phyloP scores from a whole-genome alignment of 441 rosid genomes.

The Viola pubescens region DNA sequence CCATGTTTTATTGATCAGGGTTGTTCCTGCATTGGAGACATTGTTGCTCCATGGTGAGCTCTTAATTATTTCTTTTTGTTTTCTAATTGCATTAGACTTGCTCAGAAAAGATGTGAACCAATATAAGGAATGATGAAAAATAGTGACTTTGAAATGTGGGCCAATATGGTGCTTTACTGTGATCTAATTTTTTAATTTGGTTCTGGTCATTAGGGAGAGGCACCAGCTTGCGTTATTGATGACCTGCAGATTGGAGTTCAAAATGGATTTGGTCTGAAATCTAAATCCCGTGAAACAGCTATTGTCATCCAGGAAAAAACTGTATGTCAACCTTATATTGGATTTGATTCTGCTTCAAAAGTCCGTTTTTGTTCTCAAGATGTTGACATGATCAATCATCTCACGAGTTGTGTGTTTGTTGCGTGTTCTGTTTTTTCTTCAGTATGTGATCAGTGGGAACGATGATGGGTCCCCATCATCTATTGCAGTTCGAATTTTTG shows the following conservation, averaged over 20 bases:
- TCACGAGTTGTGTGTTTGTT: slow-evolving; percentile 9
- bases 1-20: slow-evolving; percentile 50
- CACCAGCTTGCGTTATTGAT: slow-evolving; percentile 49
- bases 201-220: slow-evolving; percentile 59
- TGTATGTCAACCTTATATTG: slow-evolving; percentile 33
- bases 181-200: slow-evolving; percentile 15
- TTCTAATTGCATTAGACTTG: not conserved
- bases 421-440: slow-evolving; percentile 15
- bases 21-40: slow-evolving; percentile 45
- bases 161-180: slow-evolving; percentile 4
- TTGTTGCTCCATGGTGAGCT: slow-evolving; percentile 81
- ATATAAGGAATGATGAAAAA: not conserved
- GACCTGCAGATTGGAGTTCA: slow-evolving; percentile 35
- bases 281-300: slow-evolving; percentile 30
- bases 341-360: slow-evolving; percentile 12
- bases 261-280: slow-evolving; percentile 40
- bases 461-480: slow-evolving; percentile 45
- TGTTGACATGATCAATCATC: slow-evolving; percentile 21
- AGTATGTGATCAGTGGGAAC: slow-evolving; percentile 56
- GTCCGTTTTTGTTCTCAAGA: not conserved
- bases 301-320: slow-evolving; percentile 41
- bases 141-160: not conserved
- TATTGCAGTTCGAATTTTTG: slow-evolving; percentile 45
- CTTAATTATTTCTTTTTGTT: slow-evolving; percentile 18
- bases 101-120: not conserved